Evolutionary conservation across 2,329 filamentous ascomycete genomes (phyloP), one percentile per base, ranked within the genome.

Genomic region (Epicoccum sorghinum): DNA sequence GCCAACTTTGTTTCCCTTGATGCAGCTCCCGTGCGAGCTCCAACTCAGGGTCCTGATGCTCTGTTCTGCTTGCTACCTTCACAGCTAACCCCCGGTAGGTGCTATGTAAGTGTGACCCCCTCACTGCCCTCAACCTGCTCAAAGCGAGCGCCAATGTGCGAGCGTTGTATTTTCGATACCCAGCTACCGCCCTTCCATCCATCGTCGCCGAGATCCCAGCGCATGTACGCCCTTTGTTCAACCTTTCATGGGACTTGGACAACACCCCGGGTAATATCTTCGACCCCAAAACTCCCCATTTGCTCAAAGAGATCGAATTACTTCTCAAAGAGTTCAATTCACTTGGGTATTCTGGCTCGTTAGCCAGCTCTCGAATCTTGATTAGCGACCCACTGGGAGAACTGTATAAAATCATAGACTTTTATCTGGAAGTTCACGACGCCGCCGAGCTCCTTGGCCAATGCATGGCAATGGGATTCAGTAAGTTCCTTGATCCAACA

Each of bases 21-120:
- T 13, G 5, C 29, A 46, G 29, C 55, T 61, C 9, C 47, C 57
- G 24, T 45, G 10, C 9, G 57, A 59, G 44, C 49, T 49, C 5
- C 47, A 57, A 14, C 50, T 59, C 25, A 39, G 58, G 14, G 42
- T 54, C 13, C 29, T 42, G 6, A 35, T 14, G 18, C 36, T 12
- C 23, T 29, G 25, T 12, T 9, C 37, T 3, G 13, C 7, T 4
- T 35, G 14, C 23, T 10, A 10, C 30, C 24, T 29, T 10, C 29
- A 18, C 6, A 25, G 46, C 37, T 48, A 29, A 35, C 37, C 4
- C n/a, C 4, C 13, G 29, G 29, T 29, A 48, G 30, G 24, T 41
- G 2, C 18, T 47, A 30, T 47, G 37, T 48, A 48, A 48, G 46
- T 40, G 37, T 29, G 29, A 41, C 46, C 36, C 24, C 23, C 25